These are phyloP conservation scores for Cryptococcus depauperatus DNA, from an alignment of 1,284 basidiomycete species.

Conservation along the genomic window DNA sequence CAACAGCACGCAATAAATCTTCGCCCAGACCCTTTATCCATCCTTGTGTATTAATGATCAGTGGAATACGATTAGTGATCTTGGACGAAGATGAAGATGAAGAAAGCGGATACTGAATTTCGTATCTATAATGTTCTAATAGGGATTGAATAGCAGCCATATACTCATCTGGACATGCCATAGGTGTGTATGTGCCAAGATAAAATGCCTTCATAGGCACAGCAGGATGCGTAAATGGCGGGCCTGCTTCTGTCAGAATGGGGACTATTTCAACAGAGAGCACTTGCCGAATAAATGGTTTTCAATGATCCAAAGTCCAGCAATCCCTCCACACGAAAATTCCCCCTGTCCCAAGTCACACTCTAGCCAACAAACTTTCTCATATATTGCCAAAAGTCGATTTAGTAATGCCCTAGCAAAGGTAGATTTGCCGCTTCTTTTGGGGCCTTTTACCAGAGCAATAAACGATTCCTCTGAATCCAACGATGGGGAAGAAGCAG, in stretches of 20 bases:
- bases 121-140: constrained; percentile 61
- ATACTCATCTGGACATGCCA: constrained; percentile 71
- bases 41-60: constrained; percentile 93
- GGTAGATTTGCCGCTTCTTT: constrained; percentile 83
- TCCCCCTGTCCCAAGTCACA: constrained; percentile 91
- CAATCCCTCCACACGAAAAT: constrained; percentile 78
- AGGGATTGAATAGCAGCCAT: constrained; percentile 61
- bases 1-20: constrained; percentile 64
- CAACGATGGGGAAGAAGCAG: neutral
- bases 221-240: constrained; percentile 72
- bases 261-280: neutral
- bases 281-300: constrained; percentile 59
- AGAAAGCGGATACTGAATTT: constrained; percentile 54
- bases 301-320: constrained; percentile 68
- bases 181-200: constrained; percentile 70
- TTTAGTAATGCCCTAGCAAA: constrained; percentile 72
- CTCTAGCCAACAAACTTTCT: constrained; percentile 77
- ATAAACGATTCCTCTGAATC: constrained; percentile 28
- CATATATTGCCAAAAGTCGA: constrained; percentile 55
- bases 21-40: constrained; percentile 92
- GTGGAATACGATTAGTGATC: constrained; percentile 58
- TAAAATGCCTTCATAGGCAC: constrained; percentile 70
- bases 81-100: constrained; percentile 18
- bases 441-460: constrained; percentile 68
- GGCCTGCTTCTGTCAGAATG: constrained; percentile 50